A percentile compares a stretch with the other conserved stretches of the same genome.
phyloP scores from a whole-genome alignment of 2,329 filamentous ascomycete genomes.

The Venturia nashicola region DNA sequence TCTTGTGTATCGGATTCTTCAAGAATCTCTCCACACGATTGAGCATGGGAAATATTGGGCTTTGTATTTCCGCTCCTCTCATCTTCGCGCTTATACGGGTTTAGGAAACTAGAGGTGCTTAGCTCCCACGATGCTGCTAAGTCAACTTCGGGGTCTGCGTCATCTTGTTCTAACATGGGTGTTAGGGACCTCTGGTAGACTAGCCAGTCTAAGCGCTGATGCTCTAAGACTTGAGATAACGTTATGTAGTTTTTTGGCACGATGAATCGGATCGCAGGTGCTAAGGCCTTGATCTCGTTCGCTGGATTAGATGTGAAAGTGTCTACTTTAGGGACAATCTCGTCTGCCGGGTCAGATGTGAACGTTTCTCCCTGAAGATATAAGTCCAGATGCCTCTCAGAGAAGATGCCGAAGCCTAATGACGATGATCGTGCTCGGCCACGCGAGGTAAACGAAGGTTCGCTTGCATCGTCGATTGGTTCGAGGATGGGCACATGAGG shows the following conservation, averaged over 20 bases:
- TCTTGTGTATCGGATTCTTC: not conserved
- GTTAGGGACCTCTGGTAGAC: not conserved
- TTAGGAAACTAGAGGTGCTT: not conserved
- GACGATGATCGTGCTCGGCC: not conserved
- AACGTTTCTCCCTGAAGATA: not conserved
- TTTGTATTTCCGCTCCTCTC: not conserved
- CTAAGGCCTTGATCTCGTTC: not conserved
- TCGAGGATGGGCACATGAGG: not conserved
- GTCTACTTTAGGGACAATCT: not conserved
- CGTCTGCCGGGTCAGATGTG: not conserved
- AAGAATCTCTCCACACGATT: not conserved
- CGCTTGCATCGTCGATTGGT: not conserved
- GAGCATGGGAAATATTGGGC: not conserved
- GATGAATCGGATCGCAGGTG: not conserved
- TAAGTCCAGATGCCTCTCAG: not conserved
- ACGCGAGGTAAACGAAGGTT: not conserved
- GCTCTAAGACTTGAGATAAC: not conserved
- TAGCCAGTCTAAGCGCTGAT: not conserved
- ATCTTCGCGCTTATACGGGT: not conserved
- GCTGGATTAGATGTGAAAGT: not conserved
- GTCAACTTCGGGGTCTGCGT: not conserved
- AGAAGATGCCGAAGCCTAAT: not conserved
- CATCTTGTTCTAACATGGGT: not conserved
- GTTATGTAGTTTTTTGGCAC: not conserved
- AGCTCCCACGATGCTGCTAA: not conserved